Percentiles rank a stretch among this genome's conserved stretches.
These are phyloP conservation scores for Erigeron philadelphicus DNA, from an alignment of 140 eudicot species.

Conservation along the genomic window DNA sequence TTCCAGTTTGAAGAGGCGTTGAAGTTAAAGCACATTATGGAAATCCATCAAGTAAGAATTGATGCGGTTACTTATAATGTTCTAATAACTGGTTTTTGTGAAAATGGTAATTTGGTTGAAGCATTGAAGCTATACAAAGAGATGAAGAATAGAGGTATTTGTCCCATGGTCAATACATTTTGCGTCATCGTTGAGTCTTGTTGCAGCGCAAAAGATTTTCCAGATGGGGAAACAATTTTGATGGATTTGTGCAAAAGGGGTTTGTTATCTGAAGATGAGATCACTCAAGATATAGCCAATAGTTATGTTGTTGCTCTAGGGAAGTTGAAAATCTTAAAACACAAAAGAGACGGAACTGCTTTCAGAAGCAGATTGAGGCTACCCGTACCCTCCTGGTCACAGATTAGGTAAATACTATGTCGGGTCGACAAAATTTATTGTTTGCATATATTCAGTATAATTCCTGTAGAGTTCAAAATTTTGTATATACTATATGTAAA, in stretches of 20 bases:
- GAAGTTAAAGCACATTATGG: constrained; percentile 52
- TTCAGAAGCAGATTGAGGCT: constrained; percentile 13
- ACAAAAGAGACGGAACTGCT: constrained; percentile 31
- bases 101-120: constrained; percentile 37
- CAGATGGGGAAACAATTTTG: constrained; percentile 48
- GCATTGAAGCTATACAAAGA: constrained; percentile 68
- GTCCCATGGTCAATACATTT: constrained; percentile 58
- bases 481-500: too few species aligned
- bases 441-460: too few species aligned
- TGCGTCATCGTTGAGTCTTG: constrained; percentile 41
- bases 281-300: constrained; percentile 28
- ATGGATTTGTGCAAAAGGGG: constrained; percentile 62
- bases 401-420: not conserved
- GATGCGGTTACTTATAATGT: constrained; percentile 78
- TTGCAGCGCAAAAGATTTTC: constrained; percentile 31
- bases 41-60: constrained; percentile 44
- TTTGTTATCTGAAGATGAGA: constrained; percentile 41
- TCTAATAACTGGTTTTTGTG: constrained; percentile 56
- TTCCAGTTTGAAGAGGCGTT: constrained; percentile 46
- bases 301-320: constrained; percentile 37
- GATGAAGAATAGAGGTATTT: constrained; percentile 58
- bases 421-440: too few species aligned
- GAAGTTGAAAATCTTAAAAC: constrained; percentile 39
- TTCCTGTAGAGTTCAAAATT: too few species aligned
- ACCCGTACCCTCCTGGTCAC: not conserved